Percentiles rank a stretch among this genome's conserved stretches.
These are phyloP conservation scores for Paragyromitra xinjiangensis DNA, from an alignment of 495 filamentous ascomycete species.

Conservation along the genomic window DNA sequence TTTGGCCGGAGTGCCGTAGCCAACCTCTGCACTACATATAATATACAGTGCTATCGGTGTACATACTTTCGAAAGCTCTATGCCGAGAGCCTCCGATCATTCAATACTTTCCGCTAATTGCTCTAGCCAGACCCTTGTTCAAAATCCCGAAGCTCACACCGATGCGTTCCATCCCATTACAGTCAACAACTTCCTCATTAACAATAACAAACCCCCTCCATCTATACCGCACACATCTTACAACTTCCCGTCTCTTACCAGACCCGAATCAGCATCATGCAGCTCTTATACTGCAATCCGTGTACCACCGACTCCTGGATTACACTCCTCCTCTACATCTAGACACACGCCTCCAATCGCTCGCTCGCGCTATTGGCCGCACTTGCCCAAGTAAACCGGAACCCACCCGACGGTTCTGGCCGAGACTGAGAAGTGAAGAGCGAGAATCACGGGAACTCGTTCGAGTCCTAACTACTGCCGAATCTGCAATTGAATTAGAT, in stretches of 20 bases:
- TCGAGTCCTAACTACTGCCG: slow-evolving; percentile 67
- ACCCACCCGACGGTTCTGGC: slow-evolving; percentile 38
- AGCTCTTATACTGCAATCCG: slow-evolving; percentile 73
- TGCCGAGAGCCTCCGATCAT: too few relatives aligned
- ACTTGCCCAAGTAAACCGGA: slow-evolving; percentile 58
- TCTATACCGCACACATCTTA: slow-evolving; percentile 71
- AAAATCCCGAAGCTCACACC: not conserved
- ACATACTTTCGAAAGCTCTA: too few relatives aligned
- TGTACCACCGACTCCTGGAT: slow-evolving; percentile 72
- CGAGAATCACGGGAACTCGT: slow-evolving; percentile 64
- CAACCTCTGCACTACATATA: too few relatives aligned
- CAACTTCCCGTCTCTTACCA: slow-evolving; percentile 67
- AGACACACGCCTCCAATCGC: slow-evolving; percentile 63
- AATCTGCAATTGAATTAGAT: slow-evolving; percentile 69
- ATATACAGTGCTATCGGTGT: too few relatives aligned
- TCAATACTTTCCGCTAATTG: not conserved
- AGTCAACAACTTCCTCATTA: slow-evolving; percentile 49
- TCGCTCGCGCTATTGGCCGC: slow-evolving; percentile 55
- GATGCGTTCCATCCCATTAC: not conserved
- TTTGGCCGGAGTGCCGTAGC: too few relatives aligned
- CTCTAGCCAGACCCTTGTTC: not conserved
- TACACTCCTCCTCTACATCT: slow-evolving; percentile 73
- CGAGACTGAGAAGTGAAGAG: slow-evolving; percentile 59
- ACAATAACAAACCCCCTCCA: slow-evolving; percentile 77
- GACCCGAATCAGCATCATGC: slow-evolving; percentile 74